Evolutionary conservation across 345 rosid genomes (phyloP).

Genomic region (Gossypium thurberi): DNA sequence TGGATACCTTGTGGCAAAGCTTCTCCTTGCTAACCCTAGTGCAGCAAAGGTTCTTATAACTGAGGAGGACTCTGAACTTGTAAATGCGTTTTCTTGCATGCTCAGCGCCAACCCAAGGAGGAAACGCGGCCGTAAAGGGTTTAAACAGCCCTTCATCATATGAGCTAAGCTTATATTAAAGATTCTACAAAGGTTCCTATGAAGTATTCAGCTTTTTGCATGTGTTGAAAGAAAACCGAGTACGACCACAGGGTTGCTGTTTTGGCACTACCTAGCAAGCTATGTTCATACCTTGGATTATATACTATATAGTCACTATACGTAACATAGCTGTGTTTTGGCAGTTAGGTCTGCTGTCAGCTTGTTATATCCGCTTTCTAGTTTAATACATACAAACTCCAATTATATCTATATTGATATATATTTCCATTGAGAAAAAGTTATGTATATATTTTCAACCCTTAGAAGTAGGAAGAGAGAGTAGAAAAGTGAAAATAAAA

Average conservation of each 20-base stretch:
- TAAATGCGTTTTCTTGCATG: slow-evolving; percentile 55
- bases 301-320: not conserved
- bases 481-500: too few relatives aligned
- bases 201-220: not conserved
- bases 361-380: not conserved
- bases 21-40: slow-evolving; percentile 59
- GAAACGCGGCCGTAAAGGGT: slow-evolving; percentile 44
- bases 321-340: slow-evolving; percentile 6
- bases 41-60: slow-evolving; percentile 50
- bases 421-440: too few relatives aligned
- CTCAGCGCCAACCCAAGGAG: slow-evolving; percentile 63
- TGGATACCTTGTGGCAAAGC: slow-evolving; percentile 82
- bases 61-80: slow-evolving; percentile 73
- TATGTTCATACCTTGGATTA: not conserved
- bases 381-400: slow-evolving; percentile 1
- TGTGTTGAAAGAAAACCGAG: not conserved
- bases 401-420: not conserved
- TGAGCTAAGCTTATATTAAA: slow-evolving; percentile 22
- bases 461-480: too few relatives aligned
- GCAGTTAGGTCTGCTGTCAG: not conserved
- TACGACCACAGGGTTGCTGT: not conserved
- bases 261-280: too few relatives aligned
- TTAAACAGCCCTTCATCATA: slow-evolving; percentile 48
- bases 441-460: too few relatives aligned
- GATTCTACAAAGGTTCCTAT: not conserved